Base-by-base conservation (phyloP, 352 stramenopile genomes). In the Pythium periplocum region DNA sequence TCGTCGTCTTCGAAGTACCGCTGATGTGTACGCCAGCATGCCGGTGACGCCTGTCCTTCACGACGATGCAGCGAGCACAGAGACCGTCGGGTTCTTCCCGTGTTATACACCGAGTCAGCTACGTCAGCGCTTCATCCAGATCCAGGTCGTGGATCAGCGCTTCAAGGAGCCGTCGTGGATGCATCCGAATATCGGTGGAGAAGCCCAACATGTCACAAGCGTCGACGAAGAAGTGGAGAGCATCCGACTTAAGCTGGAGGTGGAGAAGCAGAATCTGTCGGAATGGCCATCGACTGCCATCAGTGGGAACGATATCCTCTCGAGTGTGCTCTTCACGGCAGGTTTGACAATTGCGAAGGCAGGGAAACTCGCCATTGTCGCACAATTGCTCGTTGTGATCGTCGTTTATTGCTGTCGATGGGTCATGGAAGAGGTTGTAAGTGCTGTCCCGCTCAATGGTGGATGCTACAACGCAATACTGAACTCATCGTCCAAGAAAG, bases 231-330 rank as follows among this genome's bases (percentile, higher is more conserved):
- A 78, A 36, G 45, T 67, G 30, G 51, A 43, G 0, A 44, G 12
- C 7, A 66, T 73, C 43, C 46, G 36, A 6, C 30, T 56, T 2
- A 52, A 64, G 41, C 44, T 69, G 7, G 33, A 48, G 6, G 10
- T n/a, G 4, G 33, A 39, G 33, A 72, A 73, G 40, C 42, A 64
- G 41, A 62, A 71, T 7, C 61, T 95, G 31, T 57, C 61, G n/a
- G 77, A 93, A 61, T 90, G 83, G 67, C 53, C 75, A n/a, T 72
- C 83, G 1, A 96, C 87, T 4, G 75, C 80, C 4, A 95, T 96
- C 61, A 85, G 74, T 39, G 87, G 87, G 3, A 96, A 96, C 62
- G 84, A 96, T 57, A 90, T 96, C 48, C 58, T 94, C 4, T 89
- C 72, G 40, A 93, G 76, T 55, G 86, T 82, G 43, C 74, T 93